Conservation (phyloP, 768 basidiomycete genomes). For the Lactarius deliciosus region DNA sequence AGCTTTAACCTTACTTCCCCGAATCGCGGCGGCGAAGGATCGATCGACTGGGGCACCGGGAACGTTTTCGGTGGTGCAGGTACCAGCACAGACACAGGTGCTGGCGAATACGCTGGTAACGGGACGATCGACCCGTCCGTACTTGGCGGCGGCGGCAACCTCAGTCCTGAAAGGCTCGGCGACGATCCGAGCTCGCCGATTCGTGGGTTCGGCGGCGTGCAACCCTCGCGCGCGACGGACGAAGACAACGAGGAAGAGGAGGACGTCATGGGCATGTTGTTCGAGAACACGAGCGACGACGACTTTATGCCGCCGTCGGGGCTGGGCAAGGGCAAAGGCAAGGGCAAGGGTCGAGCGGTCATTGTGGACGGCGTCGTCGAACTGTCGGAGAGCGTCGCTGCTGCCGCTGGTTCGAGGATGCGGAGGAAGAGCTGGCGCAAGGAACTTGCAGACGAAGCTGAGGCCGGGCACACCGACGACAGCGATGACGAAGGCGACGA, state of each 20-base stretch:
- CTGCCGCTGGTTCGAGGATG: not conserved
- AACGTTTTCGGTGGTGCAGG: not conserved
- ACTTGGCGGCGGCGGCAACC: constrained; percentile 15
- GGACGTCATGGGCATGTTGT: constrained; percentile 10
- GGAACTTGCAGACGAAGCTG: constrained; percentile 5
- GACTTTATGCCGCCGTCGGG: not conserved
- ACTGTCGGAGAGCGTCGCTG: not conserved
- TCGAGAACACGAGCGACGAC: not conserved
- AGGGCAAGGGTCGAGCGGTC: not conserved
- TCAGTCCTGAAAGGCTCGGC: constrained; percentile 4
- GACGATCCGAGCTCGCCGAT: not conserved
- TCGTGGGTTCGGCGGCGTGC: not conserved
- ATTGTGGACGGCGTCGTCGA: not conserved
- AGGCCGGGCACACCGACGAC: not conserved
- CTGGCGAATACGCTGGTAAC: constrained; percentile 15
- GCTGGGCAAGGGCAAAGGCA: not conserved
- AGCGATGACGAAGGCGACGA: not conserved
- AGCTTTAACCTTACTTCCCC: not conserved
- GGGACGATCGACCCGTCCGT: constrained; percentile 29
- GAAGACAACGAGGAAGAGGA: constrained; percentile 10
- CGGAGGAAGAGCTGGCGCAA: constrained; percentile 19
- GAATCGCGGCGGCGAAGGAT: not conserved
- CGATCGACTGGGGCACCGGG: constrained; percentile 9
- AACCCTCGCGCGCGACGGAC: not conserved
- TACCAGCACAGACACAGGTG: not conserved